phyloP scores from a whole-genome alignment of 352 stramenopile genomes.

The Aphanomyces stellatus region DNA sequence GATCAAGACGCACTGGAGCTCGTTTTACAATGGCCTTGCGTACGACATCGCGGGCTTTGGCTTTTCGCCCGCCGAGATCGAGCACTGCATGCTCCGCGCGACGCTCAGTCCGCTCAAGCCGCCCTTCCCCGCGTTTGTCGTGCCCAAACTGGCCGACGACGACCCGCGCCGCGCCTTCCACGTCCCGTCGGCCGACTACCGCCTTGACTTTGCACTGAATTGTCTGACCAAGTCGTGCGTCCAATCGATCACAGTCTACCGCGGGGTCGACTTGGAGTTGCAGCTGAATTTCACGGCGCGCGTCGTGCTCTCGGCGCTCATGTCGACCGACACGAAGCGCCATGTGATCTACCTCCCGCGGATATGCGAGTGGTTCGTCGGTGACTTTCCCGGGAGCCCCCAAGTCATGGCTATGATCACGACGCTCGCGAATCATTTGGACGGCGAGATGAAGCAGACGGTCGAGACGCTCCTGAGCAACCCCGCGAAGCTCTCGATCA shows the following conservation, averaged over 20 bases:
- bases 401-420: conserved; percentile 22
- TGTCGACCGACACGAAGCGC: conserved; percentile 33
- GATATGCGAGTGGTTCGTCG: conserved; percentile 46
- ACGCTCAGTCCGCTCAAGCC: conserved; percentile 32
- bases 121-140: conserved; percentile 36
- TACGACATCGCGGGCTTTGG: conserved; percentile 38
- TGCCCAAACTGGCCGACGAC: conserved; percentile 29
- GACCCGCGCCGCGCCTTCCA: conserved; percentile 26
- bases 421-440: conserved; percentile 29
- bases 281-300: conserved; percentile 31
- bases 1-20: conserved; percentile 36
- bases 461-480: conserved; percentile 34
- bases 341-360: conserved; percentile 34
- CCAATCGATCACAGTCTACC: conserved; percentile 41
- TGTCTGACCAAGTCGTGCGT: conserved; percentile 45
- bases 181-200: conserved; percentile 33
- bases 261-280: conserved; percentile 44
- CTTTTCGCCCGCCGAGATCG: conserved; percentile 47
- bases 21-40: conserved; percentile 50
- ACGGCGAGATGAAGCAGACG: conserved; percentile 27
- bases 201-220: conserved; percentile 54
- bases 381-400: conserved; percentile 30
- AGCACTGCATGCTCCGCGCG: conserved; percentile 41
- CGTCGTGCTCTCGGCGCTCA: conserved; percentile 29
- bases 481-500: conserved; percentile 26